Base-by-base conservation (phyloP, 345 rosid genomes). In the Populus deltoides region DNA sequence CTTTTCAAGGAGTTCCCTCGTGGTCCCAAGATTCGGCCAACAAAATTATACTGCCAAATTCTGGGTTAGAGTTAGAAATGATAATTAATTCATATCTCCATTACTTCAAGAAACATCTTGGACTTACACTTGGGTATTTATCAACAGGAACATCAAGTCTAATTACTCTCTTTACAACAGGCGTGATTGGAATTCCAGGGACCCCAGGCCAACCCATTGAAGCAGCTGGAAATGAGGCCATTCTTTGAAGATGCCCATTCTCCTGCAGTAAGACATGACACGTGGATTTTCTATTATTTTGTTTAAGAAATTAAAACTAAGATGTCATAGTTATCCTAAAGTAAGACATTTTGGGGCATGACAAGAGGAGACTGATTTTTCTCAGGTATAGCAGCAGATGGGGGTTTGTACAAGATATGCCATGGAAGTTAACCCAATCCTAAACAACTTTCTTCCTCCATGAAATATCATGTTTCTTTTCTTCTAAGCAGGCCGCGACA, bases 101-200 rank as follows among this genome's bases (percentile, higher is more conserved):
- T 61, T 63, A 63, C 33, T 35, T 35, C 3, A 71, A 15, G 27
- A 68, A 51, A 25, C 68, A 65, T 7, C 29, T 59, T 25, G 63
- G n/a, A 82, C 97, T 86, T 84, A 95, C 99, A 77, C 80, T 93
- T 73, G 99, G 99, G 81, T 87, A 91, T 78, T 92, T 90, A 78
- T 95, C 96, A 76, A 91, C 96, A 7, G 99, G 99, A 73, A 95
- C 94, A 84, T 95, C 98, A 78, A 95, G 98, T 77, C 97, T 89
- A 78, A 93, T 66, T 41, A 93, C 90, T 90, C 82, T 89, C 82
- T 91, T 93, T 61, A 91, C 91, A 63, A 88, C 80, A 31, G 97
- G 92, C 35, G 92, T 81, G 45, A 82, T 59, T 43, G 90, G 93
- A 75, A 90, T 82, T 57, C 96, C 90, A 2, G 93, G 87, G 81